These are phyloP conservation scores for Aspergillus ochraceus DNA, from an alignment of 2,329 filamentous ascomycete genomes.

Conservation along the genomic window DNA sequence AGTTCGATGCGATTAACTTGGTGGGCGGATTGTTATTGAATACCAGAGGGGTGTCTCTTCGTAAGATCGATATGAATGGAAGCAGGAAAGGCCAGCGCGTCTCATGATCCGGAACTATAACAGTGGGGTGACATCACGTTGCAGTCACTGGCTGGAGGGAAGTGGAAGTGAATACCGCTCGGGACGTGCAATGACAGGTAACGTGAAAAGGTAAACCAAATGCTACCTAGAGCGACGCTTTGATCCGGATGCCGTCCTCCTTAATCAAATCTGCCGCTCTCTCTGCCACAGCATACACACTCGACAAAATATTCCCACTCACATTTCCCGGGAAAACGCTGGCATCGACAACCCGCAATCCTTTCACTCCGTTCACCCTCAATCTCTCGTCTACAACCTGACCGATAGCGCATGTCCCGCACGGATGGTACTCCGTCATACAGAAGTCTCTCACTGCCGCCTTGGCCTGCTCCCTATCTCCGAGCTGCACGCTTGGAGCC, in stretches of 20 bases:
- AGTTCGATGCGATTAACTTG: too few relatives aligned
- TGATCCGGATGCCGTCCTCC: conserved; percentile 5
- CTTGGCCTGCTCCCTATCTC: conserved; percentile 1
- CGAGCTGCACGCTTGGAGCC: conserved; percentile 4
- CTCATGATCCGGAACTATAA: neutral
- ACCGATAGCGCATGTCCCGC: conserved; percentile 28
- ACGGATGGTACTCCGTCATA: conserved; percentile 15
- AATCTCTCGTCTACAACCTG: conserved; percentile 27
- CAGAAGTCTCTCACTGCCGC: conserved; percentile 5
- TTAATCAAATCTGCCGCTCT: conserved; percentile 30
- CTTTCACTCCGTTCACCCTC: conserved; percentile 23
- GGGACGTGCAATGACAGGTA: too few relatives aligned
- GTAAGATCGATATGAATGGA: too few relatives aligned
- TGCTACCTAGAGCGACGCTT: neutral
- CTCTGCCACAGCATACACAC: conserved; percentile 29
- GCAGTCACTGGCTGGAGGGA: neutral
- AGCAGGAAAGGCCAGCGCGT: too few relatives aligned
- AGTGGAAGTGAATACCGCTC: too few relatives aligned
- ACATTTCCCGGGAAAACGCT: conserved; percentile 27
- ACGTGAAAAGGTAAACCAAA: too few relatives aligned
- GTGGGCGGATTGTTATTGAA: too few relatives aligned
- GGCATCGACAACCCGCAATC: conserved; percentile 25
- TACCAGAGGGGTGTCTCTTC: too few relatives aligned
- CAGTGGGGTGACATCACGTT: neutral
- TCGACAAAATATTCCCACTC: conserved; percentile 24